Percentiles rank a stretch among this genome's conserved stretches.
Conservation (phyloP, 495 filamentous ascomycete species). For the Penicillium maclennaniae region DNA sequence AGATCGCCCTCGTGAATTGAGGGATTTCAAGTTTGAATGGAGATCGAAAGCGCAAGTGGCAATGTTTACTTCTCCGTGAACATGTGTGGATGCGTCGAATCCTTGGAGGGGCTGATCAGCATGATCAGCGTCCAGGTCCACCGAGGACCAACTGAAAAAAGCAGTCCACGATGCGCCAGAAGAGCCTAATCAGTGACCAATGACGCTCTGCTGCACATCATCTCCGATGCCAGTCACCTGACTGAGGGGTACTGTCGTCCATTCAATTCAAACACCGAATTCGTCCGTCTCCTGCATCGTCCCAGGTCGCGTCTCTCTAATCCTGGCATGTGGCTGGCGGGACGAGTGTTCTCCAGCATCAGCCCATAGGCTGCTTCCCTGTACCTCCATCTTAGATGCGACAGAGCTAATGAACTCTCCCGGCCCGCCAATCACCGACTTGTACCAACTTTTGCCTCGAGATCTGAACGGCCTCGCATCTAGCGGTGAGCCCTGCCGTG, state of each 20-base stretch:
- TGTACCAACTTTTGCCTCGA: background rate
- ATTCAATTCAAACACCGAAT: background rate
- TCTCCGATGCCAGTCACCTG: constrained; percentile 1
- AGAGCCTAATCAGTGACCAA: constrained; percentile 13
- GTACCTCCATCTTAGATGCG: constrained; percentile 13
- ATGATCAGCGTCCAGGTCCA: constrained; percentile 19
- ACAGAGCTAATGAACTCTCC: background rate
- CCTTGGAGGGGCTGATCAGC: constrained; percentile 13
- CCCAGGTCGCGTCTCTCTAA: constrained; percentile 9
- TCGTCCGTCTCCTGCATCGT: background rate
- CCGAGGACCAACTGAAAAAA: constrained; percentile 12
- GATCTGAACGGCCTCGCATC: constrained; percentile 17
- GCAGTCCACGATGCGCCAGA: background rate
- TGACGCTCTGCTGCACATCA: constrained; percentile 10
- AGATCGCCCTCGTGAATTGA: background rate
- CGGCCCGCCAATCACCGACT: constrained; percentile 10
- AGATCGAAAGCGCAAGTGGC: background rate
- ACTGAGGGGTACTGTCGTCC: background rate
- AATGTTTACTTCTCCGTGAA: constrained; percentile 17
- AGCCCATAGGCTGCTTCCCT: constrained; percentile 24
- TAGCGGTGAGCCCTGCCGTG: constrained; percentile 28
- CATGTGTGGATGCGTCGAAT: background rate
- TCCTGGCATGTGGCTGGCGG: background rate
- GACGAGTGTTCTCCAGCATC: background rate
- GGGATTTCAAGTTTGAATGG: background rate